Conservation (phyloP, 1,139 yeast genomes). For the Debaryomycetaceae sp. region DNA sequence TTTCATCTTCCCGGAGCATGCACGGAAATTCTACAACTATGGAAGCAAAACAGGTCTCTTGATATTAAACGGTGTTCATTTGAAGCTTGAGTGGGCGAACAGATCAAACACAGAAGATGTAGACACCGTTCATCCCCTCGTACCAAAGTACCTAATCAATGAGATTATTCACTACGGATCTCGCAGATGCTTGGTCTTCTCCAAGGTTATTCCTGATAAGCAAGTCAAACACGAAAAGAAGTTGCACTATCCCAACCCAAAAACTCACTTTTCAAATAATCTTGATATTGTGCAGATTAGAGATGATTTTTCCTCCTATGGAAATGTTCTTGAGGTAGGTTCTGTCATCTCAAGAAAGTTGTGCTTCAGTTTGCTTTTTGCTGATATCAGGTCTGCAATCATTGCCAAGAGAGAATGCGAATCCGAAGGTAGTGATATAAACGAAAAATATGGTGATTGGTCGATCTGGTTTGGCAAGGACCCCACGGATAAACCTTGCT, state of each 20-base stretch:
- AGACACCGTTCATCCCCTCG: constrained; percentile 26
- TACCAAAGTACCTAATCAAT: constrained; percentile 24
- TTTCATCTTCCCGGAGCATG: constrained; percentile 54
- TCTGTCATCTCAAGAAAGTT: constrained; percentile 68
- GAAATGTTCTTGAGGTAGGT: constrained; percentile 58
- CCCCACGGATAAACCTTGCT: constrained; percentile 54
- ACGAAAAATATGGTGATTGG: constrained; percentile 58
- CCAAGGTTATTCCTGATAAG: constrained; percentile 25
- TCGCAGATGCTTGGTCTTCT: constrained; percentile 32
- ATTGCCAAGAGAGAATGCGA: constrained; percentile 51
- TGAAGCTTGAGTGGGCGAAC: constrained; percentile 41
- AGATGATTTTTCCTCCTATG: constrained; percentile 54
- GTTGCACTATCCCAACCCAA: constrained; percentile 33
- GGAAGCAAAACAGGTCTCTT: constrained; percentile 55
- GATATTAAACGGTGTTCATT: constrained; percentile 54
- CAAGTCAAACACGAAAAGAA: constrained; percentile 14
- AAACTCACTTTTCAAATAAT: constrained; percentile 25
- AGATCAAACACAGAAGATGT: constrained; percentile 21
- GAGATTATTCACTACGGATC: constrained; percentile 31
- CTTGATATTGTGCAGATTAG: constrained; percentile 32
- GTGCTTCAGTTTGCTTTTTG: constrained; percentile 60
- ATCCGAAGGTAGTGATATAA: constrained; percentile 31
- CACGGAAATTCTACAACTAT: constrained; percentile 52
- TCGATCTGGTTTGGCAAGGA: constrained; percentile 65
- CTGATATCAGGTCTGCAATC: constrained; percentile 62